Evolutionary conservation across 768 basidiomycete genomes (phyloP).

Genomic region (Tubosaeta brunneosetosa): DNA sequence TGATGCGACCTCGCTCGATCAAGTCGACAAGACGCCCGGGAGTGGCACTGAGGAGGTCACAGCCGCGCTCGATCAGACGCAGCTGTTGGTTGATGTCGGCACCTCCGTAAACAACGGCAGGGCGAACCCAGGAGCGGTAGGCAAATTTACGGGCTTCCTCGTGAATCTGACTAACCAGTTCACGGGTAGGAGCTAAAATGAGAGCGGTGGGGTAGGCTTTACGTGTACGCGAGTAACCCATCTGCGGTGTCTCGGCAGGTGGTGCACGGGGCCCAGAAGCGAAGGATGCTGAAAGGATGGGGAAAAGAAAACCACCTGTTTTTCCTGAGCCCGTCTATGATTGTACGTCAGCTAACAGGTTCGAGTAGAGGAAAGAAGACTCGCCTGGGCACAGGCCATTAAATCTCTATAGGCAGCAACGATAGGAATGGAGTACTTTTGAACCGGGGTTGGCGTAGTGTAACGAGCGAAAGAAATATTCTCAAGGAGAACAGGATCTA

Average conservation of each 20-base stretch:
- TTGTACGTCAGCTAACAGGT: constrained; percentile 17
- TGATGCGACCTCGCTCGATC: constrained; percentile 96
- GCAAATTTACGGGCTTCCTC: constrained; percentile 99
- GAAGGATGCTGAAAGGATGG: constrained; percentile 94
- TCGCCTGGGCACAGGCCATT: constrained; percentile 92
- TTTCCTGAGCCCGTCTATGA: constrained; percentile 97
- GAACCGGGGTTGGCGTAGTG: constrained; percentile 94
- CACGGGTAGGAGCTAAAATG: constrained; percentile 96
- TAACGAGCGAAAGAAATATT: constrained; percentile 94
- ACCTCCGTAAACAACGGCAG: constrained; percentile 98
- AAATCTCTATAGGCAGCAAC: constrained; percentile 84
- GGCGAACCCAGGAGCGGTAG: constrained; percentile 98
- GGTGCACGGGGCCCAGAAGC: constrained; percentile 70
- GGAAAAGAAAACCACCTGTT: constrained; percentile 98
- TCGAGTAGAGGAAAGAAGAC: constrained; percentile 19
- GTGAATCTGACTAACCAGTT: constrained; percentile 98
- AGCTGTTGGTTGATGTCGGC: constrained; percentile 97
- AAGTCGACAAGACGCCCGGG: constrained; percentile 97
- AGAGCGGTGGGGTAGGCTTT: constrained; percentile 97
- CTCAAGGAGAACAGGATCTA: constrained; percentile 91
- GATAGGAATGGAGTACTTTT: constrained; percentile 99
- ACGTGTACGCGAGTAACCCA: constrained; percentile 61
- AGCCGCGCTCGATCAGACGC: constrained; percentile 91
- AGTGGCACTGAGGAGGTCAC: constrained; percentile 94
- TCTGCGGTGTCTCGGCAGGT: constrained; percentile 46